phyloP scores from a whole-genome alignment of 257 asterid species.

The Henckelia pumila region DNA sequence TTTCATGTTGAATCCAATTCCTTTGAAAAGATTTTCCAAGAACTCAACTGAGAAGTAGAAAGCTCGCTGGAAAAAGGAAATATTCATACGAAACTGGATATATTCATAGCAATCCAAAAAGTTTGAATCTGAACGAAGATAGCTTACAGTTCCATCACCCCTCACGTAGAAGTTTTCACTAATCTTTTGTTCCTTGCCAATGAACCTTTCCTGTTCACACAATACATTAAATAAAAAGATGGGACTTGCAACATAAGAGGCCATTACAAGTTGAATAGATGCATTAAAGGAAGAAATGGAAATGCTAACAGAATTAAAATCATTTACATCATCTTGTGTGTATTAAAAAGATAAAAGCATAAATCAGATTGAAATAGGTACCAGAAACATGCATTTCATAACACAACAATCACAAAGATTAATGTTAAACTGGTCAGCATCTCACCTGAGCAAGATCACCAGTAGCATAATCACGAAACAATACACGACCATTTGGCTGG shows the following conservation, averaged over 20 bases:
- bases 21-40: conserved; percentile 59
- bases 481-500: conserved; percentile 82
- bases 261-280: neutral
- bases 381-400: conserved; percentile 6
- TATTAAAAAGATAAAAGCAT: conserved; percentile 11
- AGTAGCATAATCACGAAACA: conserved; percentile 95
- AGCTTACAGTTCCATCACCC: conserved; percentile 99
- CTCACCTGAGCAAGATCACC: conserved; percentile 99
- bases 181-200: conserved; percentile 86
- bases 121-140: conserved; percentile 4
- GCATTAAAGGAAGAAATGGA: conserved; percentile 2
- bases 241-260: conserved; percentile 15
- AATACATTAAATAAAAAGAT: neutral
- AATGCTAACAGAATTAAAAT: neutral
- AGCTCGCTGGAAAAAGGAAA: conserved; percentile 65
- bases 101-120: conserved; percentile 19
- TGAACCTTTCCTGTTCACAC: conserved; percentile 71
- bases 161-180: conserved; percentile 93
- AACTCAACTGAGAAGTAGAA: conserved; percentile 91
- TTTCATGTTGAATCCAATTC: conserved; percentile 65
- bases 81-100: conserved; percentile 25
- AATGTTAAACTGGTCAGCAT: conserved; percentile 21
- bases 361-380: neutral
- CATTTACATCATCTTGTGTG: conserved; percentile 4
- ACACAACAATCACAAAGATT: neutral